These are phyloP conservation scores for Stropharia rugosoannulata DNA, from an alignment of 768 basidiomycete genomes.

Conservation along the genomic window DNA sequence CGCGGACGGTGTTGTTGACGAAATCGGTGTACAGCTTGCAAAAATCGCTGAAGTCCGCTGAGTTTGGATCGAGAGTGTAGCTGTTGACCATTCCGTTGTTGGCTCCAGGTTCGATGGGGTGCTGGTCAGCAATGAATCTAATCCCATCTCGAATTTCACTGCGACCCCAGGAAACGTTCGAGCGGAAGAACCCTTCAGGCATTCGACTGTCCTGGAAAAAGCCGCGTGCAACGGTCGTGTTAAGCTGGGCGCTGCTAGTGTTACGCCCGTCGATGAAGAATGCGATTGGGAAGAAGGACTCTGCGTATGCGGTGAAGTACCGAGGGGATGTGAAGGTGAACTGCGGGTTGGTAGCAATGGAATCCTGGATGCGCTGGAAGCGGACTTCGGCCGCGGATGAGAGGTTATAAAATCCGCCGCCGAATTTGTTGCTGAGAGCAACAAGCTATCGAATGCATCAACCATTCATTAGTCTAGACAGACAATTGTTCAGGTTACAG, in stretches of 20 bases:
- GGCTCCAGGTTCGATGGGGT: constrained; percentile 17
- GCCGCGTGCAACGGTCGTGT: constrained; percentile 16
- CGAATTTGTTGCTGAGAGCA: constrained; percentile 19
- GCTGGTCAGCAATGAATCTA: neutral
- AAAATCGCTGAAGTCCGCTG: constrained; percentile 12
- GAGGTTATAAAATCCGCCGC: constrained; percentile 20
- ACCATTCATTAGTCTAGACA: no score
- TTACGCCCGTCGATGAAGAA: constrained; percentile 24
- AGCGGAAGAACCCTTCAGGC: constrained; percentile 18
- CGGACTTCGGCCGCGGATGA: constrained; percentile 20
- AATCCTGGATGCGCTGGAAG: constrained; percentile 23
- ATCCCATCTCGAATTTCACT: constrained; percentile 2
- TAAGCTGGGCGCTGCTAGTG: constrained; percentile 11
- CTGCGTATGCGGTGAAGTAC: constrained; percentile 21
- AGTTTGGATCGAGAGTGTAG: constrained; percentile 18
- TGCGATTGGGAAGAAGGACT: constrained; percentile 6
- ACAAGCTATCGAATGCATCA: constrained; percentile 9
- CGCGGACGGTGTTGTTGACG: constrained; percentile 16
- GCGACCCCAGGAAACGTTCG: neutral
- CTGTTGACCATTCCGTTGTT: constrained; percentile 15
- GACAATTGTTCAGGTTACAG: no score
- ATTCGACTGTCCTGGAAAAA: constrained; percentile 21
- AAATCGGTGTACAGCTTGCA: constrained; percentile 20
- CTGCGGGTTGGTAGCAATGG: constrained; percentile 22
- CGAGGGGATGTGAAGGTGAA: constrained; percentile 22